Base-by-base conservation (phyloP, 202 grass and related monocot genomes). In the Alloteropsis angusta region DNA sequence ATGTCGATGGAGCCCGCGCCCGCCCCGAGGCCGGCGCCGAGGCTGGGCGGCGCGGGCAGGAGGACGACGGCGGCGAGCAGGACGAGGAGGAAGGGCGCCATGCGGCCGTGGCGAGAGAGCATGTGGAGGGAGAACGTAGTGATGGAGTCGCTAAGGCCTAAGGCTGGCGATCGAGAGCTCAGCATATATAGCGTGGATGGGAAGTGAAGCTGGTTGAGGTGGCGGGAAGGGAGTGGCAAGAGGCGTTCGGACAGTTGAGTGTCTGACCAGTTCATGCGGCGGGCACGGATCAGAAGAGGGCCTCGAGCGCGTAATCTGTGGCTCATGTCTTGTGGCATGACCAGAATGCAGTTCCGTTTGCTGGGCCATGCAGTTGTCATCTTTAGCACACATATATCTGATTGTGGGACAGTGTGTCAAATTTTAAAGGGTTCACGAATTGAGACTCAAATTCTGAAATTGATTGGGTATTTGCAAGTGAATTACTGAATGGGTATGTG, bases 161-260 rank as follows among this genome's bases (percentile, higher is more conserved):
- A 49, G 28, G 47, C 17, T 53, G 12, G 35, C 15, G 25, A 34
- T 0, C 34, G 18, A 66, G 69, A 15, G 53, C 9, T 15, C 9
- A 50, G 6, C 17, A 26, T 80, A 67, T 86, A 63, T 78, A 41
- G 52, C 9, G 30, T 14, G 50, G 0, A 4, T n/a, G 68, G n/a
- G 18, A 25, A 22, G n/a, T 8, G 49, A 25, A 28, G 43, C 23
- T 0, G 16, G 64, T 21, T 21, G 80, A 84, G 75, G 76, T 88
- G 86, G 86, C 75, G 86, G 86, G 60, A 69, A 84, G 80, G 80
- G 86, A 88, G 86, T 41, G 75, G 42, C 13, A 57, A 16, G 60
- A 42, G 67, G 80, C 52, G 80, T 74, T 72, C 9, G 59, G 74
- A 73, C 67, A 71, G 80, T 82, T 87, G 65, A 30, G 60, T 64